Evolutionary conservation across 2,329 filamentous ascomycete genomes (phyloP).

Genomic region (Xylariaceae sp.): DNA sequence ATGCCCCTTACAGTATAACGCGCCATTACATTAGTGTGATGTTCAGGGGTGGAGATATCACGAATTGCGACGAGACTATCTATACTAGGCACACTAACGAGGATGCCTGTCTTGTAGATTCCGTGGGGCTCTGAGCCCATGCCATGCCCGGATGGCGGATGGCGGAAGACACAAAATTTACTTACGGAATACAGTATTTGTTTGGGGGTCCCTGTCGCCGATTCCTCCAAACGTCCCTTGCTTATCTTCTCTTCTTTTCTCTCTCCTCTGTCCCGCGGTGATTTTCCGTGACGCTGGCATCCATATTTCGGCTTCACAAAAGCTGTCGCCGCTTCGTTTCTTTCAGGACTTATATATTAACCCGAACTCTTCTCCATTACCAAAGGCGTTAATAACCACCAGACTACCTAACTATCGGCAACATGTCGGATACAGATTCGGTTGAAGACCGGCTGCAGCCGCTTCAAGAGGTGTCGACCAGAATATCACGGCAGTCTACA

Average conservation of each 20-base stretch:
- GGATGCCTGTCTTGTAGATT: background rate
- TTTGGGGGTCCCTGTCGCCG: background rate
- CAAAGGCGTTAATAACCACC: background rate
- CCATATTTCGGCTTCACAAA: background rate
- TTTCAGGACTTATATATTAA: background rate
- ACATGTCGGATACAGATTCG: conserved; percentile 8
- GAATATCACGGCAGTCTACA: conserved; percentile 9
- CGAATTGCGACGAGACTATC: background rate
- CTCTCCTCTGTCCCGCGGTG: background rate
- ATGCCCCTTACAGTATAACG: background rate
- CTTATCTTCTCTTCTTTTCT: background rate
- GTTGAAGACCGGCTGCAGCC: background rate
- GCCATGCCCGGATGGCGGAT: background rate
- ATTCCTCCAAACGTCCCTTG: background rate
- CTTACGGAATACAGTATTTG: background rate
- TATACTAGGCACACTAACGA: background rate
- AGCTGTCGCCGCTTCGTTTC: background rate
- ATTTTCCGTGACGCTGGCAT: background rate
- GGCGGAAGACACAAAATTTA: background rate
- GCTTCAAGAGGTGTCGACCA: conserved; percentile 3
- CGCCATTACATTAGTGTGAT: background rate
- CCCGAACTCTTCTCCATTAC: background rate
- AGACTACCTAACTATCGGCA: background rate
- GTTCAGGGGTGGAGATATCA: background rate
- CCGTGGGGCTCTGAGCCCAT: background rate